phyloP scores from a whole-genome alignment of 2,329 filamentous ascomycete species.

The Diaporthe velutina region DNA sequence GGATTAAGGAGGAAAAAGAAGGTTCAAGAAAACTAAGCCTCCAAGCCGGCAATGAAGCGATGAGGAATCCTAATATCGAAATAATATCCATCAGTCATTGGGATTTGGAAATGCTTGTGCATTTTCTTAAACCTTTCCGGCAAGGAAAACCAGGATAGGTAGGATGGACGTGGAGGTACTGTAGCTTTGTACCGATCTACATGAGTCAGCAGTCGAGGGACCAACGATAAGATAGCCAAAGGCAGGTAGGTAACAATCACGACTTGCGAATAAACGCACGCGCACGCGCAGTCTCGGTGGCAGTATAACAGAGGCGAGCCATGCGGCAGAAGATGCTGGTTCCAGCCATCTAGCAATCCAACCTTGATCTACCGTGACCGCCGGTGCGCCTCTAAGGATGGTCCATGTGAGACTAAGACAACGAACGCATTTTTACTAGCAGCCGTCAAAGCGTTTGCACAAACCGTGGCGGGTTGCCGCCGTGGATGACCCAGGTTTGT shows the following conservation, averaged over 20 bases:
- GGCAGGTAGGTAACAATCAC: no score
- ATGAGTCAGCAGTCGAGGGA: neutral
- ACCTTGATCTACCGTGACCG: neutral
- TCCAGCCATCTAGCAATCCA: neutral
- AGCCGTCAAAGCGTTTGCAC: conserved; percentile 21
- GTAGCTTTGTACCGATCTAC: neutral
- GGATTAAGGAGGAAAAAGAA: neutral
- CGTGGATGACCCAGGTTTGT: neutral
- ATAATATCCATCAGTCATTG: no score
- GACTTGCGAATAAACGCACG: no score
- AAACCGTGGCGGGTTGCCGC: conserved; percentile 2
- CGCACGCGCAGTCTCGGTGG: neutral
- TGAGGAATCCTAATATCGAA: no score
- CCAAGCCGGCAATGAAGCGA: neutral
- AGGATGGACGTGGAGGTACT: neutral
- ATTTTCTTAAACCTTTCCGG: neutral
- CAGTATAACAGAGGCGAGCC: neutral
- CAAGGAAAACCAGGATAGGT: no score
- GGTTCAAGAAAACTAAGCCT: neutral
- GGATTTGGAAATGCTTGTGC: no score
- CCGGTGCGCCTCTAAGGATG: neutral
- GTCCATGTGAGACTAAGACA: neutral
- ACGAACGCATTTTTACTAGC: conserved; percentile 4
- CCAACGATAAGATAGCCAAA: conserved; percentile 3
- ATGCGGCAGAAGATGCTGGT: neutral